These are phyloP conservation scores for Olyra latifolia DNA, from an alignment of 176 grass and related monocot species.

Conservation along the genomic window DNA sequence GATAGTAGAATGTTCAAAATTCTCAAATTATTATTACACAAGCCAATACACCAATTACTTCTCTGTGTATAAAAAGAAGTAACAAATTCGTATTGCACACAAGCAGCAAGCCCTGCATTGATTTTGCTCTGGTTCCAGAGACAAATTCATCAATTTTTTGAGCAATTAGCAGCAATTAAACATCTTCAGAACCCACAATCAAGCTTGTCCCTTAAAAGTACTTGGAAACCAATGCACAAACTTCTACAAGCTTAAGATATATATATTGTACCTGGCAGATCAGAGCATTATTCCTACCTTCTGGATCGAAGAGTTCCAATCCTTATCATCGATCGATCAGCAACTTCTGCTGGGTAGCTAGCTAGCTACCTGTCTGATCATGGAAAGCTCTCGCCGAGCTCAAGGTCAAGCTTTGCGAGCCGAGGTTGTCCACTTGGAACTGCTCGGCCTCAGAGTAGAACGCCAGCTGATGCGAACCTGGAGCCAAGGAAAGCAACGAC, in stretches of 20 bases:
- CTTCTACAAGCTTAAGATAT: constrained; percentile 12
- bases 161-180: background rate
- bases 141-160: background rate
- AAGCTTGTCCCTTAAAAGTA: constrained; percentile 18
- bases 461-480: constrained; percentile 49
- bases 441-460: constrained; percentile 54
- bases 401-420: constrained; percentile 49
- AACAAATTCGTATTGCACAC: constrained; percentile 30
- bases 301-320: constrained; percentile 16
- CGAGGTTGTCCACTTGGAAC: constrained; percentile 48
- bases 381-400: constrained; percentile 49
- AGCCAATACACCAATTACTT: constrained; percentile 40
- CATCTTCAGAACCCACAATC: constrained; percentile 16
- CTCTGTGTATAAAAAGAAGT: constrained; percentile 37
- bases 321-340: background rate
- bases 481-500: constrained; percentile 58
- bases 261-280: constrained; percentile 13
- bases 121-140: constrained; percentile 26
- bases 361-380: constrained; percentile 43
- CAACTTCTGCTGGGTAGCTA: background rate
- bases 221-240: constrained; percentile 31
- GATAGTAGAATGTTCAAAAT: background rate
- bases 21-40: constrained; percentile 39
- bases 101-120: constrained; percentile 3
- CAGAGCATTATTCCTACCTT: constrained; percentile 45